Percentiles rank a stretch among this genome's conserved stretches.
phyloP scores from a whole-genome alignment of 768 basidiomycete species.

The Serendipita sp. region DNA sequence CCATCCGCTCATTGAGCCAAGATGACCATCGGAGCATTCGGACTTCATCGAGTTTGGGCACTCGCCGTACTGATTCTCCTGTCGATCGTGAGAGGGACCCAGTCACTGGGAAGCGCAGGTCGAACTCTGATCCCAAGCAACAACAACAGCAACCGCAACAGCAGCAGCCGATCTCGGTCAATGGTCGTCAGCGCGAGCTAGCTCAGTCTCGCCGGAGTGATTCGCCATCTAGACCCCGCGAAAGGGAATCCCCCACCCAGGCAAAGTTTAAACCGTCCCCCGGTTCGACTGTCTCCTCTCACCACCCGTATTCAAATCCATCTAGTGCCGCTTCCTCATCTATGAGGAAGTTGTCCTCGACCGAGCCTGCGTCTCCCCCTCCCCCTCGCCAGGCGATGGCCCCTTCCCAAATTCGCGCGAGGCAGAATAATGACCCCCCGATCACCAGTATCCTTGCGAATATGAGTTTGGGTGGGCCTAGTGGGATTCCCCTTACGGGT shows the following conservation, averaged over 20 bases:
- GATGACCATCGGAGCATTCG: neutral
- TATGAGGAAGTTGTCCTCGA: conserved; percentile 21
- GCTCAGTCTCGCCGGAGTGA: neutral
- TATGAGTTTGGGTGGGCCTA: neutral
- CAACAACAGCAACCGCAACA: neutral
- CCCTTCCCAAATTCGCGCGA: conserved; percentile 24
- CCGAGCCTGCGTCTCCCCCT: conserved; percentile 22
- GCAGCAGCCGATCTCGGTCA: neutral
- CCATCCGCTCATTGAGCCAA: neutral
- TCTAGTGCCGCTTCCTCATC: conserved; percentile 13
- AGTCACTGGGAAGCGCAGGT: neutral
- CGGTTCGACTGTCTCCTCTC: conserved; percentile 11
- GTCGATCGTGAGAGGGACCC: neutral
- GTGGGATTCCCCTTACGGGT: neutral
- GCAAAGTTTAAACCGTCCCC: conserved; percentile 11
- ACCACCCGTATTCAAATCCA: conserved; percentile 11
- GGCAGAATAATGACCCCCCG: neutral
- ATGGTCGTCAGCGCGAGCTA: neutral
- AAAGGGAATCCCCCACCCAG: neutral
- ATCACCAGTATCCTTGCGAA: conserved; percentile 2
- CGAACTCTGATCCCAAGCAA: neutral
- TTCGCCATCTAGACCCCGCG: neutral
- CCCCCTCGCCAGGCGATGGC: conserved; percentile 26
- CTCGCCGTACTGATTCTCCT: neutral
- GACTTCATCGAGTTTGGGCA: neutral